phyloP scores from a whole-genome alignment of 2,329 filamentous ascomycete genomes.

The Exophiala oligosperma region DNA sequence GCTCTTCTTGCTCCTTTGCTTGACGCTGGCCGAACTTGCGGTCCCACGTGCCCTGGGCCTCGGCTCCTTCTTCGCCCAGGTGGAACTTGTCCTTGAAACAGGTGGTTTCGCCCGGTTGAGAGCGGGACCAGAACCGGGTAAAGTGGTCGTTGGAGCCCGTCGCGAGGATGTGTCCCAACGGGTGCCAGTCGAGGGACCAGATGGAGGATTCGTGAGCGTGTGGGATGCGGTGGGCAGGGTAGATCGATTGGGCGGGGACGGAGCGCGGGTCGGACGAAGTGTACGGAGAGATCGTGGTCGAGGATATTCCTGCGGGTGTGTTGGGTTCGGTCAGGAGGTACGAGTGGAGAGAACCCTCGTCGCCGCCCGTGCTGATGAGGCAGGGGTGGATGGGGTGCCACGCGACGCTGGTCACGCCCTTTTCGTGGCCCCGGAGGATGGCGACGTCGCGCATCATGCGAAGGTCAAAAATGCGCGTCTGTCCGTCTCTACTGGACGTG shows the following conservation, averaged over 20 bases:
- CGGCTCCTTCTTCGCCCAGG: conserved; percentile 88
- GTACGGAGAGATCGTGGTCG: conserved; percentile 69
- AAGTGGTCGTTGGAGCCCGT: conserved; percentile 96
- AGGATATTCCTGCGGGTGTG: conserved; percentile 69
- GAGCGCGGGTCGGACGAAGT: conserved; percentile 78
- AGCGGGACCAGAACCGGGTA: conserved; percentile 93
- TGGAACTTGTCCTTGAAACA: conserved; percentile 90
- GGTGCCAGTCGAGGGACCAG: conserved; percentile 98
- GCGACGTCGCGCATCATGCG: conserved; percentile 98
- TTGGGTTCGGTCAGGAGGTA: conserved; percentile 97
- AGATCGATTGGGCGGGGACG: conserved; percentile 84
- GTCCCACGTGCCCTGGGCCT: conserved; percentile 93
- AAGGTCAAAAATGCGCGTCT: conserved; percentile 88
- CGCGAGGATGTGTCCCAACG: conserved; percentile 89
- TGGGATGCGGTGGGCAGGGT: conserved; percentile 81
- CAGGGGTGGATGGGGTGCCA: conserved; percentile 95
- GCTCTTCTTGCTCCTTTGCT: conserved; percentile 87
- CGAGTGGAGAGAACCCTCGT: conserved; percentile 86
- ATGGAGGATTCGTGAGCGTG: conserved; percentile 94
- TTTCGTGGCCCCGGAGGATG: conserved; percentile 89
- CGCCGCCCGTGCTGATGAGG: conserved; percentile 84
- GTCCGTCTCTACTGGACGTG: conserved; percentile 90
- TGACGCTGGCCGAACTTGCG: conserved; percentile 74
- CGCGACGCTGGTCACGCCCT: conserved; percentile 86
- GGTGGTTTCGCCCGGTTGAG: conserved; percentile 75